Evolutionary conservation across 345 rosid species (phyloP).

Genomic region (Heritiera fomes): DNA sequence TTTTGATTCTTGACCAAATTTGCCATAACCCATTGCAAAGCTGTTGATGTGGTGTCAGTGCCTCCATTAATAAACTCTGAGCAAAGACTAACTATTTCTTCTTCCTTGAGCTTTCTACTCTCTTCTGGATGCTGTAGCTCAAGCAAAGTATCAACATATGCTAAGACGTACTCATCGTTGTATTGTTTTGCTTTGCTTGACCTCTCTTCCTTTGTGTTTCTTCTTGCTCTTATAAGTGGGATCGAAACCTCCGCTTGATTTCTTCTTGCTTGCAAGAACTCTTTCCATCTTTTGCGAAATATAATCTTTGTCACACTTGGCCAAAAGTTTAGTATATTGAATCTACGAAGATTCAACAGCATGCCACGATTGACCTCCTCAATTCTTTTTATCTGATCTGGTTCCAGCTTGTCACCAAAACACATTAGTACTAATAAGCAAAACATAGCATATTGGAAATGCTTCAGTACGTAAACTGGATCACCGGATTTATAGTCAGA

Average conservation of each 20-base stretch:
- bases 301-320: constrained; percentile 38
- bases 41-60: constrained; percentile 37
- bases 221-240: constrained; percentile 31
- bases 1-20: constrained; percentile 32
- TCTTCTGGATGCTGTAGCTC: constrained; percentile 21
- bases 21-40: constrained; percentile 47
- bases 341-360: constrained; percentile 31
- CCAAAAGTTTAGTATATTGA: constrained; percentile 38
- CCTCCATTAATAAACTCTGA: constrained; percentile 28
- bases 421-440: constrained; percentile 34
- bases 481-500: neutral
- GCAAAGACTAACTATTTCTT: constrained; percentile 13
- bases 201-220: constrained; percentile 22
- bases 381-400: constrained; percentile 35
- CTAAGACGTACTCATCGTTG: constrained; percentile 15
- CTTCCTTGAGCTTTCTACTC: constrained; percentile 30
- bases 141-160: constrained; percentile 38
- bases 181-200: constrained; percentile 23
- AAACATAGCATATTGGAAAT: constrained; percentile 41
- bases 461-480: constrained; percentile 22
- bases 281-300: constrained; percentile 29
- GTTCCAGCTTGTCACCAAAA: constrained; percentile 32
- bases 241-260: constrained; percentile 32
- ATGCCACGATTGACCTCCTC: constrained; percentile 36
- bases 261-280: constrained; percentile 27